phyloP scores from a whole-genome alignment of 257 asterid species.

The Solanum dulcamara region DNA sequence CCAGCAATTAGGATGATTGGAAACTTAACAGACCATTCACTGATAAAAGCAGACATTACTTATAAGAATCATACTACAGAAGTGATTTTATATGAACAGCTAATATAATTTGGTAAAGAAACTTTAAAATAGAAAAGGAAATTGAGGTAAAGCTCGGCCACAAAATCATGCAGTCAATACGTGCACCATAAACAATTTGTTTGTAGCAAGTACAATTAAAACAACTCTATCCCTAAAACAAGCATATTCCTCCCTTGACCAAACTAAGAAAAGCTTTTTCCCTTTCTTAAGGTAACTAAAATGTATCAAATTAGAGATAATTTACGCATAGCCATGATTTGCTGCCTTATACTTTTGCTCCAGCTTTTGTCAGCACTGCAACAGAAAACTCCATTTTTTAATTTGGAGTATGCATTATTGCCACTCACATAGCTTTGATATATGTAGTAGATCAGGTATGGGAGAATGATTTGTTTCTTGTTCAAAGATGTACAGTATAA shows the following conservation, averaged over 20 bases:
- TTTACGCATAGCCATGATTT: not conserved
- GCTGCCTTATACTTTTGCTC: not conserved
- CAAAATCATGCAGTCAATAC: not conserved
- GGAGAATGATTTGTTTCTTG: not conserved
- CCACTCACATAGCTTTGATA: not conserved
- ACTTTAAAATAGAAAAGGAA: not conserved
- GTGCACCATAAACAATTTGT: not conserved
- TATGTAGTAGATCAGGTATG: not conserved
- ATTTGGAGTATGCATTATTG: not conserved
- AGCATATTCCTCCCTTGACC: not conserved
- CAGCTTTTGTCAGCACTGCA: not conserved
- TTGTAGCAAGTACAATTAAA: not conserved
- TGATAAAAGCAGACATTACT: constrained; percentile 20
- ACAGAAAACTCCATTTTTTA: not conserved
- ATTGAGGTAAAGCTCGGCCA: not conserved
- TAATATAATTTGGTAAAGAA: not conserved
- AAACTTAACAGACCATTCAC: constrained; percentile 82
- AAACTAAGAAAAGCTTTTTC: not conserved
- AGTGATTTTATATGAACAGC: constrained; percentile 4
- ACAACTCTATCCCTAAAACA: not conserved
- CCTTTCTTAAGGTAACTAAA: not conserved
- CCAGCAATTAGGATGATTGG: constrained; percentile 78
- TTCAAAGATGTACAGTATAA: not conserved
- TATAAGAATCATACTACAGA: constrained; percentile 9
- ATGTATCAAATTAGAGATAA: not conserved